Base-by-base conservation (phyloP, 2,329 filamentous ascomycete species). In the Fusarium phyllophilum region DNA sequence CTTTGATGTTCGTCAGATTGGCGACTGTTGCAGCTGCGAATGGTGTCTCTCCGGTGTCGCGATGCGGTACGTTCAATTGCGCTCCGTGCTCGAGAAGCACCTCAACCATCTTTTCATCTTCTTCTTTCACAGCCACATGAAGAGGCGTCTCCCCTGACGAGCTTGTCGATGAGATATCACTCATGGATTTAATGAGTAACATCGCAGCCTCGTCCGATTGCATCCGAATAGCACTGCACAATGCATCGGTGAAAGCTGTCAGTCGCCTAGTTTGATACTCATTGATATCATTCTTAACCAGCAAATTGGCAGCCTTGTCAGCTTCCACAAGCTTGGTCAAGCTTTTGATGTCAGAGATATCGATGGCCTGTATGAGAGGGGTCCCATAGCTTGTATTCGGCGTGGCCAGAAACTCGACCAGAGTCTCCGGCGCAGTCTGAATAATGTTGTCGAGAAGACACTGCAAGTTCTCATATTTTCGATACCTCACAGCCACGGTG, bases 301-400 rank as follows among this genome's bases (percentile, higher is more conserved):
- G 9, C 13, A 4, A 13, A 14, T 38, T 33, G 0, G 33, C 18
- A 29, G 7, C 3, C 33, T 17, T 26, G 5, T 38, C 24, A 6
- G 49, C 33, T 7, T 29, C 14, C 3, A 38, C 34, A 5, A 54
- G 14, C 8, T 38, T 38, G 2, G 18, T 22, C 24, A 54, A 29
- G 5, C 3, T 54, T 0, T 3, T 17, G 0, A 38, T 22, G 1
- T 54, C 34, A 0, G 33, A 29, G 7, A 54, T 5, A 13, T 38
- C 49, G 4, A 54, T 54, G 11, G 49, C 3, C 3, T 26, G 18
- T 8, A 5, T 29, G 3, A 54, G 49, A 0, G 34, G 33, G 0
- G 34, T 36, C n/a, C 17, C 48, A 15, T 9, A 24, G 8, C n/a
- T 34, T 11, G 13, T 36, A 52, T 31, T 15, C 1, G 48, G 48